These are phyloP conservation scores for Tagetes patula DNA, from an alignment of 129 eudicot genomes.

Conservation along the genomic window DNA sequence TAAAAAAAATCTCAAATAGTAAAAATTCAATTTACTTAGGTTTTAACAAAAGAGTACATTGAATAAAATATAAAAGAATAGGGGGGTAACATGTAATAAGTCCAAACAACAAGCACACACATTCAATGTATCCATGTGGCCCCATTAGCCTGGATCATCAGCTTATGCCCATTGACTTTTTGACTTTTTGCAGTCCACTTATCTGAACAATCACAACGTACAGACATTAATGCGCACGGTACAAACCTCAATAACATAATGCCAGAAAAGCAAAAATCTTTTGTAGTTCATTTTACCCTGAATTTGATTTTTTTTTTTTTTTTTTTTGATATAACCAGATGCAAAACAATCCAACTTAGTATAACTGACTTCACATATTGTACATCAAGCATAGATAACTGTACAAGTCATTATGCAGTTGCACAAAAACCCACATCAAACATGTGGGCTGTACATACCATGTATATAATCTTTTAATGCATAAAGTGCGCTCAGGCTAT, in stretches of 20 bases:
- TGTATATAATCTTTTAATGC: slow-evolving; percentile 19
- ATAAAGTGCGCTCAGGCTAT: not conserved
- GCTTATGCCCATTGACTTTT: slow-evolving; percentile 33
- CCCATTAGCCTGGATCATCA: slow-evolving; percentile 25
- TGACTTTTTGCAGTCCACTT: slow-evolving; percentile 31
- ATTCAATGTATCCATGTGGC: slow-evolving; percentile 38
- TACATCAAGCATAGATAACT: not conserved
- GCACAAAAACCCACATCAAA: slow-evolving; percentile 19
- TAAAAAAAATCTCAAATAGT: not conserved
- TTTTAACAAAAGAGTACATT: not conserved
- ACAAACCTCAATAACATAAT: not conserved
- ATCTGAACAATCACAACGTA: slow-evolving; percentile 22
- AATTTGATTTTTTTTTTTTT: not conserved
- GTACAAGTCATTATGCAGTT: slow-evolving; percentile 5
- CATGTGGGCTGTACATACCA: slow-evolving; percentile 10
- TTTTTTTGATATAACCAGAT: not conserved
- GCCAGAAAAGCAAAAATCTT: slow-evolving; percentile 12
- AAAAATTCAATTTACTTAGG: not conserved
- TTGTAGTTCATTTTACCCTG: slow-evolving; percentile 19
- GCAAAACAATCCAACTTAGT: slow-evolving; percentile 17
- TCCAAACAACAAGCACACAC: slow-evolving; percentile 25
- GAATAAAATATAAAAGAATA: slow-evolving; percentile 1
- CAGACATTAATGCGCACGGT: slow-evolving; percentile 30
- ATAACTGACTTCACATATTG: slow-evolving; percentile 11
- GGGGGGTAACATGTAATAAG: slow-evolving; percentile 22